A percentile compares a stretch with the other conserved stretches of the same genome.
These are phyloP conservation scores for Pelargonium australe DNA, from an alignment of 441 rosid species.

Conservation along the genomic window DNA sequence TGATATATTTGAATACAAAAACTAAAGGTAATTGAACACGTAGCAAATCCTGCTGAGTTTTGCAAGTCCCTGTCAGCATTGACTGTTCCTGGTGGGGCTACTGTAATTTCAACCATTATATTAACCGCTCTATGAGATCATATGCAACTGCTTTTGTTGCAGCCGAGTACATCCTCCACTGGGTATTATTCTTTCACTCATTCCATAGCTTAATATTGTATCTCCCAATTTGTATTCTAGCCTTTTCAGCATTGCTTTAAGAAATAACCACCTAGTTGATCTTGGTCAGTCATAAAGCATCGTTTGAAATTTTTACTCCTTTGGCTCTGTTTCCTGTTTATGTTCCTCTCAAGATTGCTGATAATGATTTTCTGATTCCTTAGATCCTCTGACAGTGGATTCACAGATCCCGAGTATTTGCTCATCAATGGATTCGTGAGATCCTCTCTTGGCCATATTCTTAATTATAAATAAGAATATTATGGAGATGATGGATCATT, in stretches of 20 bases:
- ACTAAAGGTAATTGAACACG: constrained; percentile 83
- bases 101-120: constrained; percentile 60
- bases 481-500: no score
- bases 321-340: not conserved
- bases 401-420: not conserved
- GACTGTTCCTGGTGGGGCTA: constrained; percentile 60
- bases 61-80: constrained; percentile 75
- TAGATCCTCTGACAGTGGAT: not conserved
- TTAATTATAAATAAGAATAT: no score
- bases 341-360: not conserved
- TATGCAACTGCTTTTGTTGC: constrained; percentile 79
- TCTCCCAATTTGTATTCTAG: constrained; percentile 9
- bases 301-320: not conserved
- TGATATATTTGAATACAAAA: constrained; percentile 18
- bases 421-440: not conserved
- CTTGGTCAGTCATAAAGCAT: not conserved
- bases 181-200: constrained; percentile 47
- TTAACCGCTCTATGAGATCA: constrained; percentile 81
- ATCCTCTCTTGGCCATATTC: no score
- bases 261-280: not conserved
- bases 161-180: constrained; percentile 80
- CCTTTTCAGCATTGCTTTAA: not conserved
- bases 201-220: constrained; percentile 2
- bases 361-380: not conserved
- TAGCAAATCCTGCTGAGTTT: constrained; percentile 83